Conservation (phyloP, 2,329 filamentous ascomycete species). For the Colletotrichum musicola region DNA sequence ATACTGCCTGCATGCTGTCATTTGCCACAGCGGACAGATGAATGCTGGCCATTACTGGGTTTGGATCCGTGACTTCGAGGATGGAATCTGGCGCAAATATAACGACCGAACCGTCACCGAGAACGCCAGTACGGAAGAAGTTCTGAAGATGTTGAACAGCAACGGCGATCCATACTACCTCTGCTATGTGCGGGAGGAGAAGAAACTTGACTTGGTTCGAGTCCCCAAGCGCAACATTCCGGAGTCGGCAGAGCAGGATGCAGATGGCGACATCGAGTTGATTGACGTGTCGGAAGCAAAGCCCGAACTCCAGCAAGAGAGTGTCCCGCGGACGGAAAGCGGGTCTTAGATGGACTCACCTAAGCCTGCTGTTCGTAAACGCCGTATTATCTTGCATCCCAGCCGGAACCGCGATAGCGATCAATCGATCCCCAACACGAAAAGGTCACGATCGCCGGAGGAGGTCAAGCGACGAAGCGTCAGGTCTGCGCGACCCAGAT, state of each 20-base stretch:
- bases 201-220: conserved; percentile 67
- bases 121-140: conserved; percentile 72
- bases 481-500: too few species aligned
- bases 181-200: conserved; percentile 81
- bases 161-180: conserved; percentile 86
- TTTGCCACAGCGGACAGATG: conserved; percentile 85
- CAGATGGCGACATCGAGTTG: conserved; percentile 31
- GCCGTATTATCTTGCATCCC: too few species aligned
- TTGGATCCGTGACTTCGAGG: conserved; percentile 90
- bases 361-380: too few species aligned
- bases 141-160: conserved; percentile 75
- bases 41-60: conserved; percentile 94
- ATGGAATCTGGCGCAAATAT: conserved; percentile 88
- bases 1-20: conserved; percentile 90
- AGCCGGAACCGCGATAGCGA: too few species aligned
- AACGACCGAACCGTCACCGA: conserved; percentile 88
- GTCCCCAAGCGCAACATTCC: conserved; percentile 49
- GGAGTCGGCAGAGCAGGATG: background rate
- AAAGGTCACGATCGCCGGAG: too few species aligned
- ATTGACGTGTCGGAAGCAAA: background rate
- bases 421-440: too few species aligned
- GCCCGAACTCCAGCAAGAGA: background rate
- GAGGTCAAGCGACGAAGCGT: too few species aligned
- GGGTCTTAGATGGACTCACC: background rate
- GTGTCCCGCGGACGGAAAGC: background rate